phyloP scores from a whole-genome alignment of 2,329 filamentous ascomycete genomes.

The Cladobotryum mycophilum region DNA sequence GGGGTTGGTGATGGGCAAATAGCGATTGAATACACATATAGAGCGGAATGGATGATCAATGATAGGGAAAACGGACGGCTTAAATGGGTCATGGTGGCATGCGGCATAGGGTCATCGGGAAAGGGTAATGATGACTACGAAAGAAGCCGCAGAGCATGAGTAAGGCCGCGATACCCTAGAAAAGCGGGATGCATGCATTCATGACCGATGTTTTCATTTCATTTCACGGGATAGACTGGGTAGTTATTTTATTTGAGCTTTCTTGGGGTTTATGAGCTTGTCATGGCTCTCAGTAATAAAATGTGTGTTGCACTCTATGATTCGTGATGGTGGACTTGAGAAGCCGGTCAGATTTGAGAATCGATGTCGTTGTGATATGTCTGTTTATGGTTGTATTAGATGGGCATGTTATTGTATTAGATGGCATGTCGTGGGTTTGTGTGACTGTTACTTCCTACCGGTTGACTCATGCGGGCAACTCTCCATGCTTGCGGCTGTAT shows the following conservation, averaged over 20 bases:
- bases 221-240: constrained; percentile 29
- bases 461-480: background rate
- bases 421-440: too few species aligned
- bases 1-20: too few species aligned
- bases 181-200: constrained; percentile 21
- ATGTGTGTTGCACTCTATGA: too few species aligned
- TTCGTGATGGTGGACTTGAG: too few species aligned
- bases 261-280: constrained; percentile 3
- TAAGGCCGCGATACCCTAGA: constrained; percentile 25
- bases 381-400: too few species aligned
- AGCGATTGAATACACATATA: constrained; percentile 21
- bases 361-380: too few species aligned
- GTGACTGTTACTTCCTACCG: background rate
- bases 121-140: constrained; percentile 4
- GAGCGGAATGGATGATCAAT: constrained; percentile 14
- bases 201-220: constrained; percentile 14
- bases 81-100: constrained; percentile 12
- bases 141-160: constrained; percentile 16
- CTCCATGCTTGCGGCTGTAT: too few species aligned
- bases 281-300: too few species aligned
- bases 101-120: constrained; percentile 14
- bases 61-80: constrained; percentile 13
- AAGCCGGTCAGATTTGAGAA: too few species aligned
- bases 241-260: constrained; percentile 16
- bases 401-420: too few species aligned